Evolutionary conservation across 2,329 filamentous ascomycete species (phyloP).

Genomic region (Monilinia vaccinii-corymbosi): DNA sequence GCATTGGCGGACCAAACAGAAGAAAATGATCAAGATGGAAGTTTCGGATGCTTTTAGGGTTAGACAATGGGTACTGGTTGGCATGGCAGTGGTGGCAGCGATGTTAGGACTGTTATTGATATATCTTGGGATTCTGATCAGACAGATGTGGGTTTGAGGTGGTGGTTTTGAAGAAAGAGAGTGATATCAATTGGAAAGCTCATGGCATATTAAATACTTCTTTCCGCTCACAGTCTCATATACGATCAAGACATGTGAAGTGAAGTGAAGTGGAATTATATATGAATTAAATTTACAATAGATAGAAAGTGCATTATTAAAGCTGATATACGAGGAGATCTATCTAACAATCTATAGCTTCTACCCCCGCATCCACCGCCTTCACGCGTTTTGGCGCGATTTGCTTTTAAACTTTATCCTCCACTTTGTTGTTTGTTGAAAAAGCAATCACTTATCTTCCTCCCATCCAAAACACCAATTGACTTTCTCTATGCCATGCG

Average conservation of each 20-base stretch:
- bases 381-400: slow-evolving; percentile 5
- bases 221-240: background rate
- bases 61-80: slow-evolving; percentile 23
- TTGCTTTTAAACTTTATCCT: background rate
- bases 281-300: background rate
- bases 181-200: too few species aligned
- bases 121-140: background rate
- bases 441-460: background rate
- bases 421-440: background rate
- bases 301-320: background rate
- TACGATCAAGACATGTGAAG: background rate
- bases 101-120: slow-evolving; percentile 1
- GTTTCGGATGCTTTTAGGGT: slow-evolving; percentile 28
- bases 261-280: background rate
- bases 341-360: too few species aligned
- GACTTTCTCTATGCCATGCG: slow-evolving; percentile 3
- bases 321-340: too few species aligned
- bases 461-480: background rate
- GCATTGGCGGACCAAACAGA: slow-evolving; percentile 29
- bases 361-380: too few species aligned
- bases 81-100: slow-evolving; percentile 1
- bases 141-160: background rate
- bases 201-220: too few species aligned
- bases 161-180: background rate
- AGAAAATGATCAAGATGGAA: slow-evolving; percentile 28